Conservation (phyloP, 2,329 filamentous ascomycete species). For the Aureobasidium sp. region DNA sequence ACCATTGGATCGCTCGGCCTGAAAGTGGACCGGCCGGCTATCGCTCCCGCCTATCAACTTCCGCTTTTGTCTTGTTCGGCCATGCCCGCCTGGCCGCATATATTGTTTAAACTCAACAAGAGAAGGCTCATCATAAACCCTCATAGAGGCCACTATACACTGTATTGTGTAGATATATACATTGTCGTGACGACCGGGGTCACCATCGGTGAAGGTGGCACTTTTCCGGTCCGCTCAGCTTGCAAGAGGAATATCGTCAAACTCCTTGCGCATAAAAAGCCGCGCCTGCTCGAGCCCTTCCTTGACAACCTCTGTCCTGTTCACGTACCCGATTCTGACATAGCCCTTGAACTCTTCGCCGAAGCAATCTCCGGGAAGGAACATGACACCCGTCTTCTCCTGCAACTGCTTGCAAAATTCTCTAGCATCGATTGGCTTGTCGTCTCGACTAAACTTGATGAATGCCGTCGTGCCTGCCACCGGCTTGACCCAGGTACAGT, state of each 20-base stretch:
- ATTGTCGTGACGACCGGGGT: neutral
- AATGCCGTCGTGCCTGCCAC: constrained; percentile 75
- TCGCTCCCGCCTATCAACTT: constrained; percentile 12
- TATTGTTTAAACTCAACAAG: neutral
- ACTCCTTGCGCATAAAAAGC: constrained; percentile 50
- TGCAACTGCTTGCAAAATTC: constrained; percentile 63
- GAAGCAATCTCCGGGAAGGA: constrained; percentile 68
- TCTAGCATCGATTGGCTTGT: constrained; percentile 62
- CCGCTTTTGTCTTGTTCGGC: neutral
- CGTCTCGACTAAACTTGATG: constrained; percentile 58
- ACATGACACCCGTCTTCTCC: constrained; percentile 62
- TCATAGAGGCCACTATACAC: neutral
- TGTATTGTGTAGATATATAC: neutral
- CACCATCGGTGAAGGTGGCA: neutral
- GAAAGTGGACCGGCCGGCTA: neutral
- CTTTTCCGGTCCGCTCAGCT: neutral
- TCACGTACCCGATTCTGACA: constrained; percentile 71
- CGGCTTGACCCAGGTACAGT: constrained; percentile 66
- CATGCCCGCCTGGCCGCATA: neutral
- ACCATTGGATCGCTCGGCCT: neutral
- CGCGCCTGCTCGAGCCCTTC: constrained; percentile 54
- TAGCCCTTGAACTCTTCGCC: constrained; percentile 67
- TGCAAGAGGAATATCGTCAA: constrained; percentile 43
- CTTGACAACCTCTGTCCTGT: constrained; percentile 61
- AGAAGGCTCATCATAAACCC: neutral